These are phyloP conservation scores for Chrysoporthe deuterocubensis DNA, from an alignment of 2,329 filamentous ascomycete species.

Conservation along the genomic window DNA sequence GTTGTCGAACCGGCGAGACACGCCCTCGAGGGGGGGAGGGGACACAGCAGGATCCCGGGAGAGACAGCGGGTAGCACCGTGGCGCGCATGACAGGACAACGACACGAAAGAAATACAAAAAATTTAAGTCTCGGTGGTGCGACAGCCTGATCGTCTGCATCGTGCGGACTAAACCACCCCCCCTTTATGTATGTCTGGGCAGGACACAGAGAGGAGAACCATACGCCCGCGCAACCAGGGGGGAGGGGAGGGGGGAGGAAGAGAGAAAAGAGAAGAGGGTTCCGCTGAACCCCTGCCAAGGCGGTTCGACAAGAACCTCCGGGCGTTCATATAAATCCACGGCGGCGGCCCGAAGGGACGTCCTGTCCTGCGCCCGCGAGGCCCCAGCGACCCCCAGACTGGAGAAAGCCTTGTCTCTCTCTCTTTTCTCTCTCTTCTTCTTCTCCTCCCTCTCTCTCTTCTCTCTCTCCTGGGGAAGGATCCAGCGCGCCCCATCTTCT, in stretches of 20 bases:
- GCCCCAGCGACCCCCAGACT: too few relatives aligned
- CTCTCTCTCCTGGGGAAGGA: background rate
- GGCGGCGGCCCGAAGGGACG: background rate
- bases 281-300: slow-evolving; percentile 21
- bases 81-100: slow-evolving; percentile 18
- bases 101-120: too few relatives aligned
- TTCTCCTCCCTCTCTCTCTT: too few relatives aligned
- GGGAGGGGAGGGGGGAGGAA: too few relatives aligned
- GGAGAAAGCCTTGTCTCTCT: background rate
- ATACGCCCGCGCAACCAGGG: too few relatives aligned
- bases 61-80: slow-evolving; percentile 22
- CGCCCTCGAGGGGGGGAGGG: too few relatives aligned
- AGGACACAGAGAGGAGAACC: background rate
- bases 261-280: slow-evolving; percentile 17
- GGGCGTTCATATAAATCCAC: background rate
- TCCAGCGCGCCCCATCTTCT: too few relatives aligned
- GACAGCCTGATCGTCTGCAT: slow-evolving; percentile 14
- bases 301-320: background rate
- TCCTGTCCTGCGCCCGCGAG: too few relatives aligned
- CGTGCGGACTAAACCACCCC: slow-evolving; percentile 20
- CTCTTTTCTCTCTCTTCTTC: too few relatives aligned
- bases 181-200: slow-evolving; percentile 1
- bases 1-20: background rate
- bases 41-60: too few relatives aligned
- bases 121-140: slow-evolving; percentile 17